Base-by-base conservation (phyloP, 768 basidiomycete genomes). In the Tylopilus sp. region DNA sequence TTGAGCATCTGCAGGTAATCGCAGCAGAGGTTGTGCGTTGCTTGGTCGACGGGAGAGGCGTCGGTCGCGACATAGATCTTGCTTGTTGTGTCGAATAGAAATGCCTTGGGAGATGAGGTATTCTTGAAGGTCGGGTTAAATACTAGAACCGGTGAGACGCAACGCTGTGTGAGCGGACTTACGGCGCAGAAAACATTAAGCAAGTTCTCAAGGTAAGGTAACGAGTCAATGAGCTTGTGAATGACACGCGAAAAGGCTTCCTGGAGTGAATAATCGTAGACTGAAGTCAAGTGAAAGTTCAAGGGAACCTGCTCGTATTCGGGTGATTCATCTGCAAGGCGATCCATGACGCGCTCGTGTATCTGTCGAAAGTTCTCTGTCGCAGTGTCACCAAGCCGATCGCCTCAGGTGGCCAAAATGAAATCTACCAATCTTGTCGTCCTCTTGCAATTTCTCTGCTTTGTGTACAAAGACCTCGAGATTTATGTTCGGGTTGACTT, bases 381-480 rank as follows among this genome's bases (percentile, higher is more conserved):
- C 46, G 45, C 44, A 36, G n/a, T 36, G 45, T 57, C 28, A 54
- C 22, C n/a, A 36, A 24, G 26, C 22, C 4, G 52, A 26, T 33
- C 33, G 11, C 19, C 17, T 44, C 6, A 26, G 48, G 24, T 34
- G 5, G 38, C 19, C 2, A 28, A 11, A 28, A n/a, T n/a, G 48
- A 42, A 22, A 64, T 82, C 22, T 60, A 92, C 92, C 92, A 51
- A 88, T 83, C 67, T 92, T 88, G 67, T 96, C 94, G 57, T 95
- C 93, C 59, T 96, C 92, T 52, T 87, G 84, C 38, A 96, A 74
- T 44, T 86, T 89, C 71, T 98, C 96, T 8, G 91, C 87, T 71
- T 98, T 98, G 73, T 98, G 96, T 7, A 95, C 89, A 61, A 98
- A 97, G 29, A 98, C 86, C 65, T 96, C 92, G 25, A 98, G 78